phyloP scores from a whole-genome alignment of 148 eudicot species.

The Chenopodium berlandieri region DNA sequence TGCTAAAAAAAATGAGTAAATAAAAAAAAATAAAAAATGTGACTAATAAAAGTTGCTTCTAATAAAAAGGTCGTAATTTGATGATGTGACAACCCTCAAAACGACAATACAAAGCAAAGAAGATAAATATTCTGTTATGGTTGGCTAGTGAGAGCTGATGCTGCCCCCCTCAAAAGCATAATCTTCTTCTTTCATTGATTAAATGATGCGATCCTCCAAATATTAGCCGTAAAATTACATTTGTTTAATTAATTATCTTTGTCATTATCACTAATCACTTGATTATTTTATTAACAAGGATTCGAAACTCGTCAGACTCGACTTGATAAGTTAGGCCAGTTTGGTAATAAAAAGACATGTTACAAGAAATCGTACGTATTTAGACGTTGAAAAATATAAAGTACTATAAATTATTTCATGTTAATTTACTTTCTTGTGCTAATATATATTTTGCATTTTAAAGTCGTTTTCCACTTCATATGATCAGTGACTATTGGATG shows the following conservation, averaged over 20 bases:
- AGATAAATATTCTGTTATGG: constrained; percentile 14
- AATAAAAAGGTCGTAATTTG: background rate
- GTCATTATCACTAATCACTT: background rate
- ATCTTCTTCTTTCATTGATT: background rate
- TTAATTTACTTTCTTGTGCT: background rate
- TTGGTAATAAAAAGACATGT: background rate
- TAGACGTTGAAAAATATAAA: background rate
- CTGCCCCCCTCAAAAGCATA: background rate
- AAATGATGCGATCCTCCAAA: background rate
- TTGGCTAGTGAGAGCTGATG: constrained; percentile 22
- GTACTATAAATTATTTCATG: too few relatives aligned
- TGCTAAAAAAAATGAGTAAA: background rate
- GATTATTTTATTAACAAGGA: background rate
- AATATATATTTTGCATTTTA: too few relatives aligned
- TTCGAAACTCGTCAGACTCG: background rate
- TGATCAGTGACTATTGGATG: background rate
- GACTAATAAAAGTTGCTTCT: too few relatives aligned
- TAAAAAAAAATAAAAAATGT: background rate
- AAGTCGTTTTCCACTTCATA: background rate
- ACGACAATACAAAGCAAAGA: background rate
- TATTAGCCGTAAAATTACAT: background rate
- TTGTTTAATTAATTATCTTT: background rate
- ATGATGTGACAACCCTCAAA: constrained; percentile 16
- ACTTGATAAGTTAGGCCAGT: constrained; percentile 3
- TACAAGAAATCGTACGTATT: background rate